Evolutionary conservation across 208 protist genomes (phyloP), one percentile per base, ranked within the genome.

Genomic region (Herpetomonas tarakana): DNA sequence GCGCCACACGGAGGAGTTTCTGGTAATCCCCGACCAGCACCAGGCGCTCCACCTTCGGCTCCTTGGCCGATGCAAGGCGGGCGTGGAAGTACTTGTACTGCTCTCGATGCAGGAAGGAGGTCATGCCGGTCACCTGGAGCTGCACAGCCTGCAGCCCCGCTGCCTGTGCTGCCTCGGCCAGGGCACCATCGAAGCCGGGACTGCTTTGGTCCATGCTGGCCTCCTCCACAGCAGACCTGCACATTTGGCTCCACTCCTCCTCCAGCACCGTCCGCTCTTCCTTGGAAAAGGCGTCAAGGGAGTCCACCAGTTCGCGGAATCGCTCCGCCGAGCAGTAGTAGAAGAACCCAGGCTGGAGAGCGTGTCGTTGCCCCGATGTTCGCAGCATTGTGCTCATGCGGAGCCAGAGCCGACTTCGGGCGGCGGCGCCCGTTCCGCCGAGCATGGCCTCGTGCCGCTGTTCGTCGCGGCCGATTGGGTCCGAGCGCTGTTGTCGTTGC

Each of bases 21-120:
- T 66, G 46, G 29, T 62, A 64, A 25, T 86, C 78, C 25, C 85
- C 85, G 14, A 88, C 71, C 24, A 92, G 69, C 26, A 74, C 76
- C 21, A 86, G 72, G 2, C 81, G 71, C 61, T 88, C 81, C 16
- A 73, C 77, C 52, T 58, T 71, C 14, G 51, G 44, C 52, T 73
- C 54, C 41, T 74, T 77, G 12, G 79, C 66, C 24, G 35, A 12
- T 55, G 54, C 68, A 18, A 73, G 65, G 14, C 70, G 61, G 0
- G 28, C 35, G 14, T 69, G 60, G 50, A 89, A 89, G 29, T 62
- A 71, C 11, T 60, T 58, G 50, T 78, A 56, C 27, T 92, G 86
- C 63, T 87, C 79, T n/a, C 57, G 59, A 59, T 92, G 81, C 29
- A 67, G 65, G 2, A 89, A 55, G 3, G 63, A 63, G 28, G 62